A percentile compares a stretch with the other conserved stretches of the same genome.
Conservation (phyloP, 1,284 basidiomycete genomes). For the Tilletia horrida region DNA sequence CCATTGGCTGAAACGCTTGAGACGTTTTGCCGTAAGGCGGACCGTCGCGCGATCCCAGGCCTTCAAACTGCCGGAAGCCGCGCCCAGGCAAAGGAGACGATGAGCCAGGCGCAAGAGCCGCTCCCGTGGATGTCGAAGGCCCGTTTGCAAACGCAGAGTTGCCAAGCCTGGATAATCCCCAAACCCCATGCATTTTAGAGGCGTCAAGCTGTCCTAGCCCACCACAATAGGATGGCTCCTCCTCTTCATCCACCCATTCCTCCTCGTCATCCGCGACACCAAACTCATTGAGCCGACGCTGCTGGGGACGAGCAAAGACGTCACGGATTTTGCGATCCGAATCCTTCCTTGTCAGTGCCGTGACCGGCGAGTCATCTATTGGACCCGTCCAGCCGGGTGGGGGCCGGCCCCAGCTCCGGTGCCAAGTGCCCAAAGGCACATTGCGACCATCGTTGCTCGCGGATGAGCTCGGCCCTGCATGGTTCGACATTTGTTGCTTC, state of each 20-base stretch:
- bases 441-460: background rate
- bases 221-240: conserved; percentile 39
- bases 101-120: background rate
- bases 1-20: too few species aligned
- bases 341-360: background rate
- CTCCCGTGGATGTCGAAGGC: background rate
- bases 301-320: conserved; percentile 34
- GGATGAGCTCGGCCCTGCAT: too few species aligned
- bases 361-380: conserved; percentile 34
- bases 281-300: background rate
- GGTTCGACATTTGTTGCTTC: too few species aligned
- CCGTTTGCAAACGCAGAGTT: background rate
- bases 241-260: conserved; percentile 48
- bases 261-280: conserved; percentile 27
- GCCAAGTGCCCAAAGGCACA: conserved; percentile 32
- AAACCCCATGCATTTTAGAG: background rate
- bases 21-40: too few species aligned
- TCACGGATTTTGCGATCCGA: conserved; percentile 35
- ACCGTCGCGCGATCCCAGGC: background rate
- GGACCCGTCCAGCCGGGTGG: conserved; percentile 47
- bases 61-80: background rate
- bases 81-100: background rate
- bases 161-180: background rate
- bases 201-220: conserved; percentile 44
- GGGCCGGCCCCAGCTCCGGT: conserved; percentile 46